Percentiles rank a stretch among this genome's conserved stretches.
These are phyloP conservation scores for Fusarium ambrosium DNA, from an alignment of 2,329 filamentous ascomycete species.

Conservation along the genomic window DNA sequence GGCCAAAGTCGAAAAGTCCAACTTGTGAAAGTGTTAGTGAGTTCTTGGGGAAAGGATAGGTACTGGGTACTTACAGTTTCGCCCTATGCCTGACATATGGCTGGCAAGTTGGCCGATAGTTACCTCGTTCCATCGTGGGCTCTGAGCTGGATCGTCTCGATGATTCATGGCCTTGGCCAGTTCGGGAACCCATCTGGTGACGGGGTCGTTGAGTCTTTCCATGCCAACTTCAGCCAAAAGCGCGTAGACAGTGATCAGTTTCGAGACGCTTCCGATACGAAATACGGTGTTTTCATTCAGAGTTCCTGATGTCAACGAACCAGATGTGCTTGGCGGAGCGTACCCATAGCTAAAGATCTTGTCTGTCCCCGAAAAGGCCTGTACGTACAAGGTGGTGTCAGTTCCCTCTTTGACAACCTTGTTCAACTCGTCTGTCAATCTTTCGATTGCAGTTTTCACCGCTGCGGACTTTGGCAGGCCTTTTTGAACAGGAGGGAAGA, in stretches of 20 bases:
- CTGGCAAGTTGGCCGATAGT: slow-evolving; percentile 41
- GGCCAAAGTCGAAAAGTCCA: neutral
- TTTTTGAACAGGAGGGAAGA: neutral
- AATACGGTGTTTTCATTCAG: slow-evolving; percentile 38
- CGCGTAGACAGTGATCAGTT: slow-evolving; percentile 41
- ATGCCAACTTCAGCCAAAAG: slow-evolving; percentile 36
- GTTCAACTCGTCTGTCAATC: neutral
- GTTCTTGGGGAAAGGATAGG: neutral
- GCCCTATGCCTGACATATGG: neutral
- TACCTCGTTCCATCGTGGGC: slow-evolving; percentile 33
- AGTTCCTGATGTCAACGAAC: neutral
- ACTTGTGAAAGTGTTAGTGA: neutral
- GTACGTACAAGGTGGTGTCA: neutral
- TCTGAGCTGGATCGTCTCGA: neutral
- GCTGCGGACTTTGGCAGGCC: neutral
- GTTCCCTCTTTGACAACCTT: neutral
- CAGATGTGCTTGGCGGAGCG: neutral
- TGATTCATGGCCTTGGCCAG: slow-evolving; percentile 17
- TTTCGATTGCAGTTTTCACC: neutral
- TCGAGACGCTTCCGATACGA: slow-evolving; percentile 46
- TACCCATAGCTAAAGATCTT: slow-evolving; percentile 6
- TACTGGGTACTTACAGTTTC: neutral
- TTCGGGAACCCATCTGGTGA: slow-evolving; percentile 45
- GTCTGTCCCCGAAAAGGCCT: slow-evolving; percentile 3
- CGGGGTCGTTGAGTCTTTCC: slow-evolving; percentile 30